Conservation (phyloP, 495 filamentous ascomycete species). For the Staphylotrichum longicolle region DNA sequence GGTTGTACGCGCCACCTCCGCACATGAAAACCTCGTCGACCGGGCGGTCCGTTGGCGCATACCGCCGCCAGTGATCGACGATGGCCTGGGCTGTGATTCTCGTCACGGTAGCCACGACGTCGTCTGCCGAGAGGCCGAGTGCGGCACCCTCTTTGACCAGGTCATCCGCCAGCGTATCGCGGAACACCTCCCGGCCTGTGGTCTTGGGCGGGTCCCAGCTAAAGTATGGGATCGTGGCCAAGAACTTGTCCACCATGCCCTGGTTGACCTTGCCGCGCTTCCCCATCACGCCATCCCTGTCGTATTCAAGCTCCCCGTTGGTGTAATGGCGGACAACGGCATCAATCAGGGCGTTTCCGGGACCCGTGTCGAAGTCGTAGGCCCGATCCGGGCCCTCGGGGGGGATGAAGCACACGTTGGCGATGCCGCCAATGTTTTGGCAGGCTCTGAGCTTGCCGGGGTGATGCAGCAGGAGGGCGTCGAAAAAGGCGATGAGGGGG, state of each 20-base stretch:
- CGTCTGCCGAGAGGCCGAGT: constrained; percentile 26
- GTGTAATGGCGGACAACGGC: constrained; percentile 47
- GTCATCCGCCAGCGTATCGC: constrained; percentile 37
- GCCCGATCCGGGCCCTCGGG: constrained; percentile 40
- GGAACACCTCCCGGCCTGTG: constrained; percentile 58
- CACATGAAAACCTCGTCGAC: constrained; percentile 61
- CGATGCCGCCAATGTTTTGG: constrained; percentile 61
- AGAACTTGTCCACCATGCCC: constrained; percentile 53
- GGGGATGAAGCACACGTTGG: constrained; percentile 60
- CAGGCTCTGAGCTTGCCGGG: constrained; percentile 55
- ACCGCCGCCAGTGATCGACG: constrained; percentile 54
- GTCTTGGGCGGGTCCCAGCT: constrained; percentile 53
- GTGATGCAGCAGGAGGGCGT: constrained; percentile 54
- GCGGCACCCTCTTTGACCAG: no score
- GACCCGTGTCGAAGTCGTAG: constrained; percentile 52
- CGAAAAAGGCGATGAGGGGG: constrained; percentile 50
- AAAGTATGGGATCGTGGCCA: constrained; percentile 48
- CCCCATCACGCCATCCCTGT: constrained; percentile 53
- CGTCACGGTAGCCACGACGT: constrained; percentile 56
- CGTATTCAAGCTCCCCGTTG: constrained; percentile 44
- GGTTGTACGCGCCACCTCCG: constrained; percentile 57
- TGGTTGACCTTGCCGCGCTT: constrained; percentile 52
- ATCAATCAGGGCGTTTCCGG: constrained; percentile 50
- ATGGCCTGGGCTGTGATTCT: constrained; percentile 57
- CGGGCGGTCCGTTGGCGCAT: constrained; percentile 43